These are phyloP conservation scores for Boletus rubescentipes DNA, from an alignment of 768 basidiomycete species.

Conservation along the genomic window DNA sequence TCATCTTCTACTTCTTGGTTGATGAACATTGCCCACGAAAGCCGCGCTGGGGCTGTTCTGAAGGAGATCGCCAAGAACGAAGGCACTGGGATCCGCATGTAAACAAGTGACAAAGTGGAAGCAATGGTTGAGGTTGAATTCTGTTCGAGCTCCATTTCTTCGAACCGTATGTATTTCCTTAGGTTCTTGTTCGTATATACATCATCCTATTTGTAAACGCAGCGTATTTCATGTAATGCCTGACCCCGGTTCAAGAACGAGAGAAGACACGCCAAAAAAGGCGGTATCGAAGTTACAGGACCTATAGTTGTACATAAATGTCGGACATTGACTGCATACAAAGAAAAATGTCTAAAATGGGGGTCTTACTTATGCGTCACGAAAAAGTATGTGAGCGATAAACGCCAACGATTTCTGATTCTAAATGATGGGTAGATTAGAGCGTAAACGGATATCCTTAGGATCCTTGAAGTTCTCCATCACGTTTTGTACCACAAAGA, in stretches of 20 bases:
- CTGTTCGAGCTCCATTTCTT: constrained; percentile 1
- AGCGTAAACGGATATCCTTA: background rate
- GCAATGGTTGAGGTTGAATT: background rate
- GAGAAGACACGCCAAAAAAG: background rate
- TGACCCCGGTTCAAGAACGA: background rate
- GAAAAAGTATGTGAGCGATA: background rate
- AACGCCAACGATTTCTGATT: background rate
- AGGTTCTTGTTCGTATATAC: background rate
- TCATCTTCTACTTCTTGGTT: constrained; percentile 24
- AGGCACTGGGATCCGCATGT: background rate
- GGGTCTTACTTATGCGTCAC: background rate
- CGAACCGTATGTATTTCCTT: background rate
- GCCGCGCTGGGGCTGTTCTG: constrained; percentile 22
- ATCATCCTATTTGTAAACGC: background rate
- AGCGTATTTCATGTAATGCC: background rate
- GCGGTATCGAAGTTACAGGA: too few species aligned
- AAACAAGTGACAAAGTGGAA: background rate
- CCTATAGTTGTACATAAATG: too few species aligned
- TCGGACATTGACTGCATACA: background rate
- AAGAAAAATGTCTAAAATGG: background rate
- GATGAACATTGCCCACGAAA: constrained; percentile 25
- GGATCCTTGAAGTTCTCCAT: constrained; percentile 20
- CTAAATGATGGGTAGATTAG: background rate
- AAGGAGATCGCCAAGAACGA: constrained; percentile 15
- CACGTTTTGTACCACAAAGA: constrained; percentile 46